Evolutionary conservation across 768 basidiomycete genomes (phyloP).

Genomic region (Crucibulum laeve): DNA sequence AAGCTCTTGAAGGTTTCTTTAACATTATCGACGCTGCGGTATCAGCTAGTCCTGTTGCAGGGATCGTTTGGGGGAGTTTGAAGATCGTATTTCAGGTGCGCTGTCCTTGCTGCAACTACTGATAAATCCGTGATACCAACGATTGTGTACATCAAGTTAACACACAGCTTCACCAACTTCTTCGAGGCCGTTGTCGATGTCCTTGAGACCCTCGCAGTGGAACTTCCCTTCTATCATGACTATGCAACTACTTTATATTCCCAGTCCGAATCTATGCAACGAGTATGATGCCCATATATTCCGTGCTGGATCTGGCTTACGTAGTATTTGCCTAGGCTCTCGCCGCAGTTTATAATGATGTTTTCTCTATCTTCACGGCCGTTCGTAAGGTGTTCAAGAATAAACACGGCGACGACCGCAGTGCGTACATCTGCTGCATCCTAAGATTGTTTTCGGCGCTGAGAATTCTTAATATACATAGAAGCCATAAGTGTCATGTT

Average conservation of each 20-base stretch:
- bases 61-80: not conserved
- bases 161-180: not conserved
- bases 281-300: no score
- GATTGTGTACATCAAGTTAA: not conserved
- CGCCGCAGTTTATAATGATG: not conserved
- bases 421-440: no score
- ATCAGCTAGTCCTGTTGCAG: not conserved
- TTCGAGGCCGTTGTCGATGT: not conserved
- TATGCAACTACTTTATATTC: not conserved
- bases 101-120: not conserved
- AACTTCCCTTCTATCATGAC: not conserved
- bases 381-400: not conserved
- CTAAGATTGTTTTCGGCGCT: no score
- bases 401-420: not conserved
- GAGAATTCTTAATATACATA: not conserved
- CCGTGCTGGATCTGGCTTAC: not conserved
- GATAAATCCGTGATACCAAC: not conserved
- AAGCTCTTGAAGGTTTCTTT: not conserved
- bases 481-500: not conserved
- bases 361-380: not conserved
- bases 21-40: not conserved
- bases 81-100: not conserved
- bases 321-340: not conserved
- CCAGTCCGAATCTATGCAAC: not conserved
- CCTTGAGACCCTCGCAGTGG: not conserved